Percentiles rank a stretch among this genome's conserved stretches.
These are phyloP conservation scores for Trichoderma gamsii DNA, from an alignment of 495 filamentous ascomycete species.

Conservation along the genomic window DNA sequence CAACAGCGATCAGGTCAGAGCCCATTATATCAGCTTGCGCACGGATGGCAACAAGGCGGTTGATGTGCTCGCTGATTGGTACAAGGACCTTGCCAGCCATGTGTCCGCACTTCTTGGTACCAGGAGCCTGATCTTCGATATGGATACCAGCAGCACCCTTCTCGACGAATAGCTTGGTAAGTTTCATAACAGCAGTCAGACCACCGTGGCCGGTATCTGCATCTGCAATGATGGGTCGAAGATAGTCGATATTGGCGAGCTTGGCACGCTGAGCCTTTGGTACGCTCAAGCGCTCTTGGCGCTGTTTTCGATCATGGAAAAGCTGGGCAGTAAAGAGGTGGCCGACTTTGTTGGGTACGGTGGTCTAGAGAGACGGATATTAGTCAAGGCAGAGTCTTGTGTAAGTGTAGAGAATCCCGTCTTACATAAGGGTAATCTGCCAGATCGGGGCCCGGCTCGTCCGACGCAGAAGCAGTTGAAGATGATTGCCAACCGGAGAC, in stretches of 20 bases:
- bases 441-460: conserved; percentile 95
- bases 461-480: conserved; percentile 85
- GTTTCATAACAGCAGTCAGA: conserved; percentile 96
- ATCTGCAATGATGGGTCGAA: conserved; percentile 93
- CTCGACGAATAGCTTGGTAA: conserved; percentile 96
- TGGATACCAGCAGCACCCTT: conserved; percentile 96
- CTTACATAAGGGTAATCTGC: conserved; percentile 95
- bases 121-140: conserved; percentile 96
- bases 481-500: conserved; percentile 99
- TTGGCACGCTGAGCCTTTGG: conserved; percentile 66
- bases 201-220: conserved; percentile 97
- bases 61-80: conserved; percentile 96
- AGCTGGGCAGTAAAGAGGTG: conserved; percentile 97
- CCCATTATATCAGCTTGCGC: conserved; percentile 99
- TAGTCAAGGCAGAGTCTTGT: background rate
- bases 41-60: conserved; percentile 91
- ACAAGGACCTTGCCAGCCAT: conserved; percentile 99
- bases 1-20: conserved; percentile 81
- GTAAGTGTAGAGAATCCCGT: conserved; percentile 16
- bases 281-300: conserved; percentile 81
- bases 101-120: conserved; percentile 98
- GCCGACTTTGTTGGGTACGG: conserved; percentile 94
- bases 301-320: conserved; percentile 98
- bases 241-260: conserved; percentile 82
- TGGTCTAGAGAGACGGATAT: conserved; percentile 56